Evolutionary conservation across 2,329 filamentous ascomycete genomes (phyloP).

Genomic region (Ophiostoma australiae): DNA sequence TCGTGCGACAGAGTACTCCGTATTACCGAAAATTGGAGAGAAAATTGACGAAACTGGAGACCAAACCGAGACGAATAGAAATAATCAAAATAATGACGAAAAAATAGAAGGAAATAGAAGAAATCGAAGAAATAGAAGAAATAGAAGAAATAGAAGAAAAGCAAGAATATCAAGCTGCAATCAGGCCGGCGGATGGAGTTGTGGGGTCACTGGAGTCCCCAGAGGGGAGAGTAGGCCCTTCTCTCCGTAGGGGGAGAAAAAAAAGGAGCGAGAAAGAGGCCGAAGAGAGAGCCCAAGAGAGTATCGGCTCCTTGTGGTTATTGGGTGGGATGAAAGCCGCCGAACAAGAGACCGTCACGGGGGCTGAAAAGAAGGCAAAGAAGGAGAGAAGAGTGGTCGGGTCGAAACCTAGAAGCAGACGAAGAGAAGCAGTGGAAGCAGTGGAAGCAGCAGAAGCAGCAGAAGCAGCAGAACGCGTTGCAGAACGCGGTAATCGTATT

Average conservation of each 20-base stretch:
- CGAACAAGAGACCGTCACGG: constrained; percentile 6
- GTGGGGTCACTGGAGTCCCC: constrained; percentile 13
- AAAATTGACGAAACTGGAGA: neutral
- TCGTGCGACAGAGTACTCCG: neutral
- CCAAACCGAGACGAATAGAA: neutral
- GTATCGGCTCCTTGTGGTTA: neutral
- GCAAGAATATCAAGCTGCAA: constrained; percentile 2
- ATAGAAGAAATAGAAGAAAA: neutral
- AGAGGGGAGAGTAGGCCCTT: constrained; percentile 17
- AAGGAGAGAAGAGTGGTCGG: neutral
- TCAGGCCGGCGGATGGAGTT: neutral
- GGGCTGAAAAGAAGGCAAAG: neutral
- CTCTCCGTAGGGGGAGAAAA: constrained; percentile 13
- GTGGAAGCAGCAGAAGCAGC: neutral
- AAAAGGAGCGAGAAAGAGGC: constrained; percentile 18
- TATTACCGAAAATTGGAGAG: neutral
- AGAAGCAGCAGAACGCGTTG: neutral
- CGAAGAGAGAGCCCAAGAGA: constrained; percentile 13
- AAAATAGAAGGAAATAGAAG: neutral
- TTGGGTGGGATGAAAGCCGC: neutral
- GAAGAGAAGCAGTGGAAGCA: neutral
- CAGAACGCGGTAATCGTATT: neutral
- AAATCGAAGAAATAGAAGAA: neutral
- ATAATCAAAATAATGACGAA: neutral
- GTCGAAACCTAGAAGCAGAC: neutral